Conservation (phyloP, 768 basidiomycete genomes). For the Pleurotus cornucopiae region DNA sequence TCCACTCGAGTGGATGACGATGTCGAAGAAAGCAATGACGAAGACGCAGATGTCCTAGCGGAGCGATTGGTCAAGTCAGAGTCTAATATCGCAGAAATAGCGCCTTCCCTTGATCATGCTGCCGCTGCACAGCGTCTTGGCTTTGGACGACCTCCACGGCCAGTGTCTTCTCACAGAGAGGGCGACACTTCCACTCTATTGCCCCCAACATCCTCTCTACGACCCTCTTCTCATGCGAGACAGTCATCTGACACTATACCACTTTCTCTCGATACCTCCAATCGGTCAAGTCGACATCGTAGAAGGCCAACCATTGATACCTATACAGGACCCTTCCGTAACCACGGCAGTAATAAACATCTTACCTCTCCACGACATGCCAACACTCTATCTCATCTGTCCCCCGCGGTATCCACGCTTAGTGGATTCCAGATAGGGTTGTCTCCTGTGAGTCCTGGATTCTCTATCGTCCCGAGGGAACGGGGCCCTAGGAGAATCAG, state of each 20-base stretch:
- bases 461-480: conserved; percentile 56
- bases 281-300: not conserved
- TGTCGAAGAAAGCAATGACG: not conserved
- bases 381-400: conserved; percentile 15
- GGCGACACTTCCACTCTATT: not conserved
- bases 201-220: not conserved
- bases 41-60: not conserved
- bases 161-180: not conserved
- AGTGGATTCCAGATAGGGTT: conserved; percentile 72
- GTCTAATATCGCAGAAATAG: not conserved
- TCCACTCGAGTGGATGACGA: not conserved
- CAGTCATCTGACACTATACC: not conserved
- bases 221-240: not conserved
- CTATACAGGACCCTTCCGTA: not conserved
- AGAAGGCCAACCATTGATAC: conserved; percentile 5
- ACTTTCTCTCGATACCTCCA: not conserved
- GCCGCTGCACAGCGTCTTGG: not conserved
- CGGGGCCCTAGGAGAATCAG: conserved; percentile 38
- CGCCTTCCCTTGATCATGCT: not conserved
- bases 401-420: conserved; percentile 31
- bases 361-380: conserved; percentile 16
- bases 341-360: conserved; percentile 9
- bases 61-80: conserved; percentile 1
- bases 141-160: not conserved
- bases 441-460: conserved; percentile 75